A percentile compares a stretch with the other conserved stretches of the same genome.
These are phyloP conservation scores for Durio zibethinus DNA, from an alignment of 345 rosid species.

Conservation along the genomic window DNA sequence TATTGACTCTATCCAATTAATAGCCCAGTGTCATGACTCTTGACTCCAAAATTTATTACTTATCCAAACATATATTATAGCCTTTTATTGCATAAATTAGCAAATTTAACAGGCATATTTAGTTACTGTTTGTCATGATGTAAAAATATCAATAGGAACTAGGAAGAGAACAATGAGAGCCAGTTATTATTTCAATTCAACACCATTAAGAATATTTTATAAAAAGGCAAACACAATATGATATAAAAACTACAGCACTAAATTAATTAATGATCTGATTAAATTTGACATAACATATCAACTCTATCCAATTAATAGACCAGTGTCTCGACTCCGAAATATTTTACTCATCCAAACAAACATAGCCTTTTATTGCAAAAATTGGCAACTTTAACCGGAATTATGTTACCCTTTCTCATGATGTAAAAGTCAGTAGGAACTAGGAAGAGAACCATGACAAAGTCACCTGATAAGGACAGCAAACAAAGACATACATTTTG, in stretches of 20 bases:
- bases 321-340: neutral
- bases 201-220: neutral
- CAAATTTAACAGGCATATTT: neutral
- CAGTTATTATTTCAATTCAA: neutral
- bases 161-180: neutral
- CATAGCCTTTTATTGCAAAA: neutral
- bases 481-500: constrained; percentile 56
- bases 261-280: neutral
- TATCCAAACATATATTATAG: neutral
- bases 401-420: neutral
- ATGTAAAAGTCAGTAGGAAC: neutral
- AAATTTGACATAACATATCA: neutral
- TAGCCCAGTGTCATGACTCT: neutral
- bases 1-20: neutral
- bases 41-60: neutral
- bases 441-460: neutral
- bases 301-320: neutral
- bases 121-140: constrained; percentile 1
- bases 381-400: neutral
- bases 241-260: neutral
- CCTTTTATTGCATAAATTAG: neutral
- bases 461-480: neutral
- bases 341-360: neutral
- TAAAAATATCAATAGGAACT: neutral
- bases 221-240: neutral